Evolutionary conservation across 2,329 filamentous ascomycete species (phyloP).

Genomic region (Aureobasidium zeae): DNA sequence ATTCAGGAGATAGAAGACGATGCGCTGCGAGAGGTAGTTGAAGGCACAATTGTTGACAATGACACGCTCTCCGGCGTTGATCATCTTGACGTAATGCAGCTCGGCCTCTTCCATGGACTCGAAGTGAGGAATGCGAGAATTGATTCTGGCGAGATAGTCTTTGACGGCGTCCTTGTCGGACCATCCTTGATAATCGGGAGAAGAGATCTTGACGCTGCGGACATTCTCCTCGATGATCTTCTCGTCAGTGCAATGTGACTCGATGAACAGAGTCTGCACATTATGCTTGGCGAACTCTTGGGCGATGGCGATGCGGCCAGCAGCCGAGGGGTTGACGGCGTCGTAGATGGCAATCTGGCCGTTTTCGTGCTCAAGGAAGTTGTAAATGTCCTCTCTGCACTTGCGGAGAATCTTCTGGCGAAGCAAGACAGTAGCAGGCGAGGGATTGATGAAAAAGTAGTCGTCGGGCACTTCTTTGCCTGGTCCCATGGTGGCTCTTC

Average conservation of each 20-base stretch:
- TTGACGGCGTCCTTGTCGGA: constrained; percentile 83
- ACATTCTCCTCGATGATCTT: constrained; percentile 94
- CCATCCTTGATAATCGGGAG: constrained; percentile 93
- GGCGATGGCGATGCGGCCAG: constrained; percentile 70
- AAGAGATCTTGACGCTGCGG: constrained; percentile 93
- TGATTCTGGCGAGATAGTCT: constrained; percentile 82
- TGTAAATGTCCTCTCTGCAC: constrained; percentile 93
- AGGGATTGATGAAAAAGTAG: constrained; percentile 95
- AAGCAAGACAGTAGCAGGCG: constrained; percentile 81
- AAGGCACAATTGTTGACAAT: constrained; percentile 97
- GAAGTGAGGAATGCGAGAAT: constrained; percentile 86
- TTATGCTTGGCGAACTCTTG: constrained; percentile 98
- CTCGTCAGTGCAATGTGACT: constrained; percentile 89
- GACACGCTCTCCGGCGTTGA: constrained; percentile 87
- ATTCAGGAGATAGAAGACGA: constrained; percentile 97
- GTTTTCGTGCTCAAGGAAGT: constrained; percentile 93
- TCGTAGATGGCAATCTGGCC: constrained; percentile 98
- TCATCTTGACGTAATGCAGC: constrained; percentile 98
- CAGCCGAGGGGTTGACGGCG: constrained; percentile 85
- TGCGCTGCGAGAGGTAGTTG: constrained; percentile 90
- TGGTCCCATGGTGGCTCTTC: constrained; percentile 77
- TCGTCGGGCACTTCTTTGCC: constrained; percentile 84
- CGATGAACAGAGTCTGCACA: constrained; percentile 91
- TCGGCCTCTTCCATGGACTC: constrained; percentile 94
- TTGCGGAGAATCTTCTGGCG: constrained; percentile 97